Base-by-base conservation (phyloP, 495 filamentous ascomycete genomes). In the Lepidopterella palustris region DNA sequence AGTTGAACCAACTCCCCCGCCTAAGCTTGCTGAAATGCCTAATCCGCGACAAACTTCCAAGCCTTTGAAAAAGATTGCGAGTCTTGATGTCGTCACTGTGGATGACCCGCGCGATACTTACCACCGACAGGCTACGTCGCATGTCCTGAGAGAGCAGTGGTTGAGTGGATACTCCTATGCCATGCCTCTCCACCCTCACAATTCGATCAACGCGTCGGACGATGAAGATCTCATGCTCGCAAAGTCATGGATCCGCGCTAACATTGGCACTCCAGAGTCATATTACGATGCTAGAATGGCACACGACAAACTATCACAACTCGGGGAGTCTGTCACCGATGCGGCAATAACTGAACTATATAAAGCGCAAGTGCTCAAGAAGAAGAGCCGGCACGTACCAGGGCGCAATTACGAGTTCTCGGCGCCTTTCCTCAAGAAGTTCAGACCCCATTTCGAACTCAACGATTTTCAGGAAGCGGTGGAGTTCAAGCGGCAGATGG, bases 241-340 rank as follows among this genome's bases (percentile, higher is more conserved):
- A 39, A 84, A 83, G 64, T 80, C 82, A n/a, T 85, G 79, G 80
- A 73, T 85, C 40, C 79, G 84, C 27, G 80, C 84, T 21, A 81
- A 81, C 40, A 71, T 80, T 35, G 61, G 81, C 27, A 82, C 83
- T 0, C 76, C 79, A 5, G 74, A 79, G 20, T 70, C 76, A 13
- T 72, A 69, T 1, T 86, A 81, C 65, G 62, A 77, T 25, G 61
- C 72, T 0, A 50, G 60, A 6, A 60, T 73, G 4, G 82, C 82
- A 20, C 65, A 71, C 23, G 48, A 69, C 24, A 77, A 76, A n/a
- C 72, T 87, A 5, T 53, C 57, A 2, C 58, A 55, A 2, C 68
- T 85, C 39, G 69, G 74, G 40, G 64, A 79, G 61, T 66, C 67
- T 1, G 26, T 60, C 2, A 28, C 64, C 40, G 42, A 60, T 13